Base-by-base conservation (phyloP, 2,329 filamentous ascomycete species). In the Fusarium kyushuense region DNA sequence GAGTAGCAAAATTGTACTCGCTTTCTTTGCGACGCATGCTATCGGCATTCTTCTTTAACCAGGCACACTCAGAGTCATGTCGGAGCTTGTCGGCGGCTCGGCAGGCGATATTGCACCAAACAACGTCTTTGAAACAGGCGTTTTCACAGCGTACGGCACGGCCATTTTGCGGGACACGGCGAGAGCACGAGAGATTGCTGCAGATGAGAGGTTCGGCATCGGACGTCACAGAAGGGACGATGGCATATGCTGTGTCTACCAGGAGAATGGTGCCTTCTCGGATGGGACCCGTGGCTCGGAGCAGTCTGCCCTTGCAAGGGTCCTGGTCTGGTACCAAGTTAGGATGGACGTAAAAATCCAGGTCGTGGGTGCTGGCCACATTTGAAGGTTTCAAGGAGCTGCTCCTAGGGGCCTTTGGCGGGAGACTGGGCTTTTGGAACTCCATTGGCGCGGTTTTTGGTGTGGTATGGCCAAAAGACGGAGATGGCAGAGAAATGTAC, bases 161-260 rank as follows among this genome's bases (percentile, higher is more conserved):
- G 23, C 38, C 60, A 30, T 63, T 60, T 11, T 57, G 52, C 1
- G 49, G 27, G 27, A 75, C 67, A 43, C 59, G 68, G 30, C 54
- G 63, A 5, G 71, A 75, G 53, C 74, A 76, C 11, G 42, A 47
- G 4, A 74, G 53, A 45, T 74, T 76, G 67, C 74, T 76, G 63
- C 74, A 76, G 7, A 75, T 58, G 27, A 76, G 49, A 14, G 64
- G 21, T 38, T 71, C 57, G 14, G 25, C 58, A 32, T 57, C 49
- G 19, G 57, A 62, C n/a, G 63, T 67, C 56, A 68, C 69, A 13
- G 67, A 66, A 16, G 74, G 74, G 25, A 76, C 65, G 47, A 74
- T 72, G 41, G 74, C 74, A 68, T 74, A 76, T 3, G 74, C 64
- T 27, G 54, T 64, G 51, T 76, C 74, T 54, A 73, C 51, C 35